These are phyloP conservation scores for Globisporangium ultimum DNA, from an alignment of 352 stramenopile genomes.

Conservation along the genomic window DNA sequence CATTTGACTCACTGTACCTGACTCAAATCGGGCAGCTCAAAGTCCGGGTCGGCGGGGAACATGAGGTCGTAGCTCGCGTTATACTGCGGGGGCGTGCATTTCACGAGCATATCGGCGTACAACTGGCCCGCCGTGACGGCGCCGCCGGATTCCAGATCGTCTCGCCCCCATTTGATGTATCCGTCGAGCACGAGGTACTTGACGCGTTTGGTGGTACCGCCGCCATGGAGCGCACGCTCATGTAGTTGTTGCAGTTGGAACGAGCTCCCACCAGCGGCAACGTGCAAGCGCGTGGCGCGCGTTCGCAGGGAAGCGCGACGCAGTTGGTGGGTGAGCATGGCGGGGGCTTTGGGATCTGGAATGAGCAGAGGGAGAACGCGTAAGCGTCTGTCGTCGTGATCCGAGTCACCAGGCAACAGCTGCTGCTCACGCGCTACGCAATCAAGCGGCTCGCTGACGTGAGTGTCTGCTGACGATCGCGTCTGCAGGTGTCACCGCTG, in stretches of 20 bases:
- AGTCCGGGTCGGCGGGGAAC: conserved; percentile 54
- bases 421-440: background rate
- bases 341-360: conserved; percentile 1
- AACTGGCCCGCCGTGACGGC: conserved; percentile 66
- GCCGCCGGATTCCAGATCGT: conserved; percentile 55
- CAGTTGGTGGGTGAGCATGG: conserved; percentile 5
- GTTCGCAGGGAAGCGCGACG: background rate
- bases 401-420: background rate
- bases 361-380: background rate
- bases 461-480: conserved; percentile 7
- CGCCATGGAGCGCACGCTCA: background rate
- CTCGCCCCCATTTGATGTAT: conserved; percentile 55
- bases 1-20: conserved; percentile 24
- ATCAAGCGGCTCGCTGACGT: background rate
- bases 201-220: background rate
- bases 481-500: conserved; percentile 10
- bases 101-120: conserved; percentile 68
- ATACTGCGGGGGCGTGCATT: conserved; percentile 32
- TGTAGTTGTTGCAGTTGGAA: conserved; percentile 1
- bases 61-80: conserved; percentile 54
- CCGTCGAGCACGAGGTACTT: conserved; percentile 74
- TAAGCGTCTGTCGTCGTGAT: no score
- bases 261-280: background rate
- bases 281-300: background rate
- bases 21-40: conserved; percentile 44